Percentiles rank a stretch among this genome's conserved stretches.
These are phyloP conservation scores for Lactarius pseudohatsudake DNA, from an alignment of 768 basidiomycete species.

Conservation along the genomic window DNA sequence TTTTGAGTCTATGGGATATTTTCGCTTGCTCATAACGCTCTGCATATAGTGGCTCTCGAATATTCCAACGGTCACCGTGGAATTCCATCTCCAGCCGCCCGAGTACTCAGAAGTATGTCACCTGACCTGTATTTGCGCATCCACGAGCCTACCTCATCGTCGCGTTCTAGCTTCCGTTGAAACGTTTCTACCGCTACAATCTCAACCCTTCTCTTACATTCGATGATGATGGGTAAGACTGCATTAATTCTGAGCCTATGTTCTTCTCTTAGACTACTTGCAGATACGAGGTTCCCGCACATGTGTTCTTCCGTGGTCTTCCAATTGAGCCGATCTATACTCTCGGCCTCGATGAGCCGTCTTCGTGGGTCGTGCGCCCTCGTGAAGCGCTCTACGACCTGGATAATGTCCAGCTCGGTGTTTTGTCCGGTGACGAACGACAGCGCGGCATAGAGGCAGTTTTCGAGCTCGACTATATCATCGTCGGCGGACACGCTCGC, in stretches of 20 bases:
- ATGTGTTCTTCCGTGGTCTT: constrained; percentile 65
- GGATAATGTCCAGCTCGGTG: constrained; percentile 88
- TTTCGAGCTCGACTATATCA: constrained; percentile 87
- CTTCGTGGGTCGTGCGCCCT: constrained; percentile 92
- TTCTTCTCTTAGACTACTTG: not conserved
- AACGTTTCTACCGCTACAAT: constrained; percentile 88
- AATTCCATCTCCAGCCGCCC: constrained; percentile 79
- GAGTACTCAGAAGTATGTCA: constrained; percentile 61
- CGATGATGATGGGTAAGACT: constrained; percentile 65
- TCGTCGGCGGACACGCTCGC: constrained; percentile 93
- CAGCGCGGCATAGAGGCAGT: constrained; percentile 62
- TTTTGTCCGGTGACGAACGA: constrained; percentile 56
- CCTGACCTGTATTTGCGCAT: not conserved
- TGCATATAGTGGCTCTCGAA: constrained; percentile 58
- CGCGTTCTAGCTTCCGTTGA: constrained; percentile 72
- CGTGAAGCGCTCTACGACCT: constrained; percentile 87
- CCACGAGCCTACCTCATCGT: not conserved
- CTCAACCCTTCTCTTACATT: constrained; percentile 58
- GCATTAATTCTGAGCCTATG: not conserved
- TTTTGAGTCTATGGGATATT: constrained; percentile 22
- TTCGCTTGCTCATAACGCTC: constrained; percentile 12
- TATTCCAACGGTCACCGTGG: constrained; percentile 63
- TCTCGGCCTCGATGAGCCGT: constrained; percentile 86
- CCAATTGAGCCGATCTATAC: constrained; percentile 91
- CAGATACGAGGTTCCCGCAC: constrained; percentile 59